Evolutionary conservation across 768 basidiomycete genomes (phyloP), one percentile per base, ranked within the genome.

Genomic region (Trametes elegans): DNA sequence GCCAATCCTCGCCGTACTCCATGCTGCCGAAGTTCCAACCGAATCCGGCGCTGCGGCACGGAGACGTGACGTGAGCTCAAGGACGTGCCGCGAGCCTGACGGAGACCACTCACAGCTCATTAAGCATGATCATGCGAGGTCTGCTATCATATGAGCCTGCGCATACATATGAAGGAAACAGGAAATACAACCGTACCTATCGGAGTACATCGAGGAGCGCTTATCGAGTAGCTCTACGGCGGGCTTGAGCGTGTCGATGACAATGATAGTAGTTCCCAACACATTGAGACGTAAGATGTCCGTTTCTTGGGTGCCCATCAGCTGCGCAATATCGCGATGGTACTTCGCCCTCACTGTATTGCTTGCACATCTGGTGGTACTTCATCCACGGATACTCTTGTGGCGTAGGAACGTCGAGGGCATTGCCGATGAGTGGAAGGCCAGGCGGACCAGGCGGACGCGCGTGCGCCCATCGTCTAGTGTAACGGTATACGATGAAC

Each of bases 211-310:
- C 0, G 60, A 45, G 28, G 62, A 62, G 1, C 66, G 59, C 35
- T 61, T 69, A 40, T 68, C 67, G 19, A 70, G 54, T 24, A 70
- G 62, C 5, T 70, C 69, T 0, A 34, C 21, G 11, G 64, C 64
- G 2, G 62, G 59, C 26, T 56, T 28, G 5, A 49, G 44, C 18
- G 62, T 55, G 41, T 59, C 62, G 27, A 70, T 36, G n/a, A 70
- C 42, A 41, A 66, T 54, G 29, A 68, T 53, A 9, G 43, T 45
- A 11, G 19, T 49, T 1, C 64, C 64, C 3, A 65, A 47, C 26
- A 59, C 41, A 10, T 60, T 57, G 14, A 65, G 34, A 27, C 49
- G 53, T 18, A 68, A 43, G 23, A 66, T 52, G 7, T 68, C 60
- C 2, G 55, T 50, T 8, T 36, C 55, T 57, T 3, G 26, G 10